Evolutionary conservation across 768 basidiomycete genomes (phyloP).

Genomic region (Russula foetens): DNA sequence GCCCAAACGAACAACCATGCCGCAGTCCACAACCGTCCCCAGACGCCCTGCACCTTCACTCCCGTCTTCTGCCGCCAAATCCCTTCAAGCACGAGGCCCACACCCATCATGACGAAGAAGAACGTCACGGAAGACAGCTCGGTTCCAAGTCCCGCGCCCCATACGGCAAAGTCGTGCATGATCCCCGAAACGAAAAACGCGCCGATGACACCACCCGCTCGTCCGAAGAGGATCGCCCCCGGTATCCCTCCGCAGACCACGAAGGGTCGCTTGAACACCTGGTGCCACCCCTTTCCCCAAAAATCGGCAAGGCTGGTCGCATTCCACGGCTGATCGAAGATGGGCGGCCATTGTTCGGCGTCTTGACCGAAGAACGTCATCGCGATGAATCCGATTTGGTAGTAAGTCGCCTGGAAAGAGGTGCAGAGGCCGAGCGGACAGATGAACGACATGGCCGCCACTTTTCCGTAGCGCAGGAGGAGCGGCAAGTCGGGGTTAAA

Average conservation of each 20-base stretch:
- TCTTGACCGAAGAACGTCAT: constrained; percentile 9
- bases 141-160: constrained; percentile 9
- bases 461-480: constrained; percentile 28
- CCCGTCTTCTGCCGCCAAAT: constrained; percentile 7
- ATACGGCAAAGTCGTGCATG: constrained; percentile 18
- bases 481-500: constrained; percentile 29
- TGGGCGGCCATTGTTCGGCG: constrained; percentile 51
- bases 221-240: constrained; percentile 3
- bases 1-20: constrained; percentile 13
- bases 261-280: constrained; percentile 52
- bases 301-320: constrained; percentile 52
- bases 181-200: constrained; percentile 19
- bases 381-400: constrained; percentile 7
- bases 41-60: constrained; percentile 9
- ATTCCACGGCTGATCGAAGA: constrained; percentile 50
- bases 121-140: constrained; percentile 11
- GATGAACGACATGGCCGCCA: constrained; percentile 18
- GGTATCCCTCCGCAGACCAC: constrained; percentile 43
- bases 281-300: constrained; percentile 65
- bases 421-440: constrained; percentile 11
- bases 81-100: constrained; percentile 12
- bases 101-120: constrained; percentile 19
- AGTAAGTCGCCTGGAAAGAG: constrained; percentile 15
- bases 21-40: constrained; percentile 17
- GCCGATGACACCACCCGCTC: constrained; percentile 11